Conservation (phyloP, 2,329 filamentous ascomycete species). For the Ophiognomonia clavigignenti-juglandacearum region DNA sequence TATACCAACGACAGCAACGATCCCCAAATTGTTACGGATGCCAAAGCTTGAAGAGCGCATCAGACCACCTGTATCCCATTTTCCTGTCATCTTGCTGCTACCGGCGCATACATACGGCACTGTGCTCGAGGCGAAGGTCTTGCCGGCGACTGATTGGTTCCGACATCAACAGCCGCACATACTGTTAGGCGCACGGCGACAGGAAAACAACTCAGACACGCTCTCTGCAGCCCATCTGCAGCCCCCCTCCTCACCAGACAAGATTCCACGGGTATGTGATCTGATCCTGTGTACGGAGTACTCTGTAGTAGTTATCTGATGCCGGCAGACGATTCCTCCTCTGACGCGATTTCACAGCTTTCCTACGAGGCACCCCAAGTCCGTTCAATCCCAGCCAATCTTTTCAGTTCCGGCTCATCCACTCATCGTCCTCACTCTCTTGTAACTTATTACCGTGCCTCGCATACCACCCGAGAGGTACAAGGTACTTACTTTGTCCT, state of each 20-base stretch:
- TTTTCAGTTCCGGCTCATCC: slow-evolving; percentile 16
- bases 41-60: too few relatives aligned
- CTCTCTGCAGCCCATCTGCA: slow-evolving; percentile 4
- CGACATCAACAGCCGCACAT: background rate
- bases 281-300: background rate
- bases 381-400: slow-evolving; percentile 23
- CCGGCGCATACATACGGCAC: too few relatives aligned
- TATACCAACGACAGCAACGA: slow-evolving; percentile 27
- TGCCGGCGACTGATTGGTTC: background rate
- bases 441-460: slow-evolving; percentile 1
- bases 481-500: slow-evolving; percentile 5
- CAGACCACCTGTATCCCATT: too few relatives aligned
- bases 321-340: slow-evolving; percentile 21
- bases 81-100: too few relatives aligned
- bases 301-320: background rate
- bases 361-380: slow-evolving; percentile 22
- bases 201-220: slow-evolving; percentile 24
- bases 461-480: slow-evolving; percentile 3
- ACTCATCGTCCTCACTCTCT: background rate
- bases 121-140: too few relatives aligned
- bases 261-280: too few relatives aligned
- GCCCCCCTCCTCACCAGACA: too few relatives aligned
- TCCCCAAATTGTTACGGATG: slow-evolving; percentile 19
- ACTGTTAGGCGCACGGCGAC: background rate
- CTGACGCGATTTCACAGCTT: slow-evolving; percentile 35